These are phyloP conservation scores for Colletotrichum sp. DNA, from an alignment of 2,329 filamentous ascomycete species.

Conservation along the genomic window DNA sequence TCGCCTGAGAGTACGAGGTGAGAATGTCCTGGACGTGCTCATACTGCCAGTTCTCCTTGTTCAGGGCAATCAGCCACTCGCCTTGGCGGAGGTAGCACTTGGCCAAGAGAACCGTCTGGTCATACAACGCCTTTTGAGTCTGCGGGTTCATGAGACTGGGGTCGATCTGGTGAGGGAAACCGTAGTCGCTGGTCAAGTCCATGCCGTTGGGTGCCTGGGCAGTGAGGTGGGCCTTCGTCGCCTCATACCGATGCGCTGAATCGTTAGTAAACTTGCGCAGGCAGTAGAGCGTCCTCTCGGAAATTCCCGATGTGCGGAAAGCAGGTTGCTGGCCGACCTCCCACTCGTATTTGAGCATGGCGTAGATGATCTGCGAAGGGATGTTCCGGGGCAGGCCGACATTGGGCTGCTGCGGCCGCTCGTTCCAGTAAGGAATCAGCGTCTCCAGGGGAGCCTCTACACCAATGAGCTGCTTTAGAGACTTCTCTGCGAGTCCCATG, in stretches of 20 bases:
- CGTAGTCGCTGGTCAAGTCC: slow-evolving; percentile 50
- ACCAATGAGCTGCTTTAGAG: slow-evolving; percentile 86
- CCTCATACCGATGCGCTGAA: slow-evolving; percentile 58
- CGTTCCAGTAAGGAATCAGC: slow-evolving; percentile 64
- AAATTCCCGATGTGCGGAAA: slow-evolving; percentile 44
- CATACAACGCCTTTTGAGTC: slow-evolving; percentile 57
- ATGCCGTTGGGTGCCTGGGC: slow-evolving; percentile 51
- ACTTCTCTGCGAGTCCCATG: slow-evolving; percentile 94
- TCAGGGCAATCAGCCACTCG: slow-evolving; percentile 89
- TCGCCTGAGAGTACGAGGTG: slow-evolving; percentile 88
- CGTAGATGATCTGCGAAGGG: slow-evolving; percentile 86
- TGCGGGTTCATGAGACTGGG: slow-evolving; percentile 50
- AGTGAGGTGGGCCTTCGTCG: slow-evolving; percentile 54
- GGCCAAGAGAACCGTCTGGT: slow-evolving; percentile 76
- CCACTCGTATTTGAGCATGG: slow-evolving; percentile 98
- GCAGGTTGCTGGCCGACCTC: slow-evolving; percentile 72
- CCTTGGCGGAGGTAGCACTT: slow-evolving; percentile 97
- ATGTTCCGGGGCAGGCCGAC: slow-evolving; percentile 46
- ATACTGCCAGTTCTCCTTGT: slow-evolving; percentile 88
- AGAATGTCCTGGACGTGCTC: slow-evolving; percentile 88
- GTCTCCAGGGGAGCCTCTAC: slow-evolving; percentile 66
- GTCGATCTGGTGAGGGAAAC: slow-evolving; percentile 53
- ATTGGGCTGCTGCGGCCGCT: slow-evolving; percentile 35
- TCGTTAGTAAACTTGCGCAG: slow-evolving; percentile 66
- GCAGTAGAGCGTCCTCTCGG: slow-evolving; percentile 62